Evolutionary conservation across 768 basidiomycete genomes (phyloP), one percentile per base, ranked within the genome.

Genomic region (Russula vinacea): DNA sequence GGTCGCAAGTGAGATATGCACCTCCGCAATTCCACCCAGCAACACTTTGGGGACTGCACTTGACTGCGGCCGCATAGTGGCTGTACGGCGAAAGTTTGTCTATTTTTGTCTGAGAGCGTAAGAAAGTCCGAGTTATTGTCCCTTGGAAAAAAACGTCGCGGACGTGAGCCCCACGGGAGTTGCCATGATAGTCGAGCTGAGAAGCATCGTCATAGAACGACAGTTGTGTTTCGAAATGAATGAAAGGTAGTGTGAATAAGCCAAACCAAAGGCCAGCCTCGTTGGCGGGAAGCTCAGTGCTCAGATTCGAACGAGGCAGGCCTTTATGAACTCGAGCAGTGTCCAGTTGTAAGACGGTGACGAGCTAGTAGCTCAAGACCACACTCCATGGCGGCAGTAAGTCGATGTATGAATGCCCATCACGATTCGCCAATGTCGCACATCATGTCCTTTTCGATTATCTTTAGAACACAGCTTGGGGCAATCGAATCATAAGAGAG

Each of bases 91-190:
- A 78, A 71, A 78, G 85, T 14, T 68, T 40, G 8, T 74, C 67
- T 8, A 85, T 77, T 67, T 83, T 75, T 0, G 11, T 8, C 16
- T 26, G 13, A 16, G 60, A 40, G 42, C 58, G 47, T n/a, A 40
- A 14, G 52, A 55, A 58, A 42, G 22, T n/a, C 24, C 22, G 54
- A 58, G 19, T 60, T 39, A 47, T 47, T 33, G 22, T 26, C 33
- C 22, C 49, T 50, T 17, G 16, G 22, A 4, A 14, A 1, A 1
- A 10, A 4, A 0, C 1, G 11, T 6, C 6, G 50, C 32, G 26
- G 50, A 44, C 5, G 40, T 56, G 14, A 63, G 50, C 22, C 50
- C 56, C 11, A 29, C 24, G 32, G 44, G 24, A 6, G 62, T 26
- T 33, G 19, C 40, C 9, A 58, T 32, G 33, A 58, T 29, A 6